phyloP scores from a whole-genome alignment of 129 eudicot genomes.

The Saussurea involucrata region DNA sequence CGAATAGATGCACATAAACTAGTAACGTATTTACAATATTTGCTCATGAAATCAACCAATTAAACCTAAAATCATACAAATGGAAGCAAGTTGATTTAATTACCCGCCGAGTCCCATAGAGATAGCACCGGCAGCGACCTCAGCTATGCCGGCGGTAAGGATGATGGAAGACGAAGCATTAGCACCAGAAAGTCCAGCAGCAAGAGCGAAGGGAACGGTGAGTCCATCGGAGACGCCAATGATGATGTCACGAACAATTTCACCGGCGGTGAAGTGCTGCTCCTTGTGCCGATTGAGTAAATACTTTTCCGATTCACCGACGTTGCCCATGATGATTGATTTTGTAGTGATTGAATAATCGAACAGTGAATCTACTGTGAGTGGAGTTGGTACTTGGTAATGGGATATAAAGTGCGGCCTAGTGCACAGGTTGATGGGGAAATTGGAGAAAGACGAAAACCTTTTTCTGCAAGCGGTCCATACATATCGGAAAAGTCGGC shows the following conservation, averaged over 20 bases:
- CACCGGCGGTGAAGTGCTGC: conserved; percentile 94
- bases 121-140: conserved; percentile 96
- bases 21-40: background rate
- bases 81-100: background rate
- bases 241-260: conserved; percentile 86
- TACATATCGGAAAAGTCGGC: conserved; percentile 3
- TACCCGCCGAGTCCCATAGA: conserved; percentile 99
- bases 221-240: conserved; percentile 98
- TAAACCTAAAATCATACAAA: background rate
- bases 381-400: conserved; percentile 9
- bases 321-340: conserved; percentile 10
- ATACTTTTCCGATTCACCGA: conserved; percentile 39
- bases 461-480: conserved; percentile 23
- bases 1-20: background rate
- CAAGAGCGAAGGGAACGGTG: conserved; percentile 95
- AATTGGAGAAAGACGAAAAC: background rate
- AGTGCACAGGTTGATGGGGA: conserved; percentile 4
- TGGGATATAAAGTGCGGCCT: conserved; percentile 15
- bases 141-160: conserved; percentile 94
- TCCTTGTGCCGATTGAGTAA: conserved; percentile 68
- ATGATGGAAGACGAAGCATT: conserved; percentile 81
- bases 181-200: conserved; percentile 96
- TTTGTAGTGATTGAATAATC: background rate
- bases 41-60: background rate
- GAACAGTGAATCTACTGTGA: conserved; percentile 4